Percentiles rank a stretch among this genome's conserved stretches.
Evolutionary conservation across 228 moss, liverwort and hornwort genomes (phyloP).

Genomic region (Sphagnum magellanicum): DNA sequence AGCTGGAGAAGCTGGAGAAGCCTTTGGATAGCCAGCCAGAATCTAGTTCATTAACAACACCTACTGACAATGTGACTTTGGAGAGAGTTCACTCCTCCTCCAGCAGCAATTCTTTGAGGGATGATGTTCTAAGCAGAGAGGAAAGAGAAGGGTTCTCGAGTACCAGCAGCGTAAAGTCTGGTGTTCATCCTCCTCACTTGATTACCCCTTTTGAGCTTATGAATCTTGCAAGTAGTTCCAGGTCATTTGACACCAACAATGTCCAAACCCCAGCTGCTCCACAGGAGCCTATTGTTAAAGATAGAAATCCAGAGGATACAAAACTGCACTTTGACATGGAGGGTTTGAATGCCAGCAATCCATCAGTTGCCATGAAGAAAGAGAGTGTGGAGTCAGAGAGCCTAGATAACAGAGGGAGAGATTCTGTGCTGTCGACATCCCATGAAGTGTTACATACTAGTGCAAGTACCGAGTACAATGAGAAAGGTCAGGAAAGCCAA

Average conservation of each 20-base stretch:
- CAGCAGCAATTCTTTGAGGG: slow-evolving; percentile 36
- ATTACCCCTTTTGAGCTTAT: slow-evolving; percentile 83
- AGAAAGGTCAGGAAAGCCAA: slow-evolving; percentile 16
- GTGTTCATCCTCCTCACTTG: slow-evolving; percentile 42
- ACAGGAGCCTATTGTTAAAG: neutral
- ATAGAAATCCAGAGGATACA: neutral
- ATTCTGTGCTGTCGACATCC: slow-evolving; percentile 20
- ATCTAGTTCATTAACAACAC: slow-evolving; percentile 31
- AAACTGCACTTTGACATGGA: slow-evolving; percentile 22
- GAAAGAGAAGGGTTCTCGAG: slow-evolving; percentile 37
- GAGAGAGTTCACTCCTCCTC: slow-evolving; percentile 57
- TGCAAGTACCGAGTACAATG: slow-evolving; percentile 20
- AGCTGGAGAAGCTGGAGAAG: slow-evolving; percentile 56
- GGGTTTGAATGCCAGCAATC: slow-evolving; percentile 15
- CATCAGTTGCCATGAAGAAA: slow-evolving; percentile 25
- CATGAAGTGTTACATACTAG: neutral
- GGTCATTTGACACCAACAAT: slow-evolving; percentile 38
- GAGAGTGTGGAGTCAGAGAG: slow-evolving; percentile 41
- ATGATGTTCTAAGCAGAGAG: slow-evolving; percentile 52
- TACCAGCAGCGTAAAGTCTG: slow-evolving; percentile 19
- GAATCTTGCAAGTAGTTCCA: slow-evolving; percentile 74
- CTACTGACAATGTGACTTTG: slow-evolving; percentile 23
- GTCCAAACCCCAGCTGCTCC: neutral
- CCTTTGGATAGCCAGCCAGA: slow-evolving; percentile 39
- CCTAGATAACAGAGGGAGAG: slow-evolving; percentile 25